Evolutionary conservation across 192 early-diverging fungal genomes (phyloP).

Genomic region (Umbelopsis sp.): DNA sequence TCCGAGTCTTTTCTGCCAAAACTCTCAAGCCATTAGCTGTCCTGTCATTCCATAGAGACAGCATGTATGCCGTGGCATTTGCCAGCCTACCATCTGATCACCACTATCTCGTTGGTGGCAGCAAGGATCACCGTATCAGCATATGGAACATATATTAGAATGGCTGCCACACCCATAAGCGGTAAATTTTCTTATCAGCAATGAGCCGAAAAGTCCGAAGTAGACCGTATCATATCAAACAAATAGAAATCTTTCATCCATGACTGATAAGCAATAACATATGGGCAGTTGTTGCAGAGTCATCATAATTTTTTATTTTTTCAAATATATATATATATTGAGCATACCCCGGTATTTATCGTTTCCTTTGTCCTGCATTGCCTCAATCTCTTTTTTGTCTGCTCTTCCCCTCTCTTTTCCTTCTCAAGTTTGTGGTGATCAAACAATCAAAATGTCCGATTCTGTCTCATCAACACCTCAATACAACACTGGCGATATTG

Average conservation of each 20-base stretch:
- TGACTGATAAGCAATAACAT: conserved; percentile 13
- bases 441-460: conserved; percentile 8
- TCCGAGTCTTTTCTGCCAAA: conserved; percentile 38
- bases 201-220: not conserved
- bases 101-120: conserved; percentile 29
- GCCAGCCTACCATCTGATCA: conserved; percentile 1
- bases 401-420: not conserved
- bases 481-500: conserved; percentile 55
- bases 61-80: conserved; percentile 31
- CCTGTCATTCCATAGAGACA: conserved; percentile 38
- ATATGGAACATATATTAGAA: conserved; percentile 39
- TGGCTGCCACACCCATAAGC: not conserved
- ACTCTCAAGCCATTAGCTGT: conserved; percentile 38
- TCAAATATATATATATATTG: not conserved
- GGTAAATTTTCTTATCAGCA: not conserved
- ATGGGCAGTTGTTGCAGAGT: no score
- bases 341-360: no score
- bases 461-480: conserved; percentile 2
- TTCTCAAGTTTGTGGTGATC: not conserved
- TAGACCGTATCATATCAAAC: not conserved
- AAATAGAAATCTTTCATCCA: not conserved
- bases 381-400: conserved; percentile 34
- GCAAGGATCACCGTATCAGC: conserved; percentile 41
- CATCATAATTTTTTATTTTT: conserved; percentile 15
- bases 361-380: conserved; percentile 20